Evolutionary conservation across 2,329 filamentous ascomycete genomes (phyloP), one percentile per base, ranked within the genome.

Genomic region (Epicoccum nigrum): DNA sequence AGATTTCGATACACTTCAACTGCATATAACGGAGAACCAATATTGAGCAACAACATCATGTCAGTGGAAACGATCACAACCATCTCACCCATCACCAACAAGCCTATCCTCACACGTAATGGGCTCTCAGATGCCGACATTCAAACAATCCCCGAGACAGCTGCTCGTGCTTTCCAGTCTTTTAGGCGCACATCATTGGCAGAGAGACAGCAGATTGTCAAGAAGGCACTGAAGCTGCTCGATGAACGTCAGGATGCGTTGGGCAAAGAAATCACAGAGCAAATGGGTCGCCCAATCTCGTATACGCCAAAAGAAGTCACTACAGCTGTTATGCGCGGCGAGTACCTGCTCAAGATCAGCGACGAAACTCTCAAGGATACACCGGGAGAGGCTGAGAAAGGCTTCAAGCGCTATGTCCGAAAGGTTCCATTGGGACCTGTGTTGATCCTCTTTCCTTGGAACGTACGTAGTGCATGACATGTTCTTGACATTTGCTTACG

Each of bases 231-330:
- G 35, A 82, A 86, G 56, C 75, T 90, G 4, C 79, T 97, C 21
- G 75, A 77, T 13, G 82, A 85, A 41, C 86, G 85, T 70, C 83
- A 92, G 73, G 88, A 94, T 85, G 88, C 86, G 56, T 80, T 97
- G 27, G 92, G 88, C 5, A 82, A 85, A 61, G 92, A 97, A 72
- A 78, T 97, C 53, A 97, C 92, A 0, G 87, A 90, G 71, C 92
- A 97, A 78, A 97, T 97, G 92, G 93, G 93, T 33, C 83, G 93
- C 16, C 93, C 93, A 27, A 96, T 97, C 65, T 83, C 88, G 30
- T 97, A 93, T 73, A 89, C 90, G 0, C 86, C 83, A 38, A 91
- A 86, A 62, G 93, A 97, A 77, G 82, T 97, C 60, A 77, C 84
- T 23, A 97, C 93, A 13, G 92, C 92, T 7, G 83, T 95, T 59